phyloP scores from a whole-genome alignment of 176 grass and related monocot species.

The Oryza officinalis region DNA sequence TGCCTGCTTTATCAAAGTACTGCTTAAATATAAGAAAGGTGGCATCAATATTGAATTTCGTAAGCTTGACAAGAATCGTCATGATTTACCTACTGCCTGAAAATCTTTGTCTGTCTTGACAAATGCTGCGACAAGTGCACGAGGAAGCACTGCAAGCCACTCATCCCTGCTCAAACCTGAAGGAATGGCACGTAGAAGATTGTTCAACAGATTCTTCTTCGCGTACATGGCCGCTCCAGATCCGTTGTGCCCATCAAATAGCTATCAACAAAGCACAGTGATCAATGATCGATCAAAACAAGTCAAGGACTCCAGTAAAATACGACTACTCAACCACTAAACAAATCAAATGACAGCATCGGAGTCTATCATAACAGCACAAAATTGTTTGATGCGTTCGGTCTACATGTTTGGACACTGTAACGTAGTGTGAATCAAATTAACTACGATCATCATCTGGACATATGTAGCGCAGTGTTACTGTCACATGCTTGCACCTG shows the following conservation, averaged over 20 bases:
- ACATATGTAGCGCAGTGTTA: conserved; percentile 4
- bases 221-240: conserved; percentile 85
- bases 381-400: not conserved
- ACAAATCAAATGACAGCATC: not conserved
- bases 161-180: conserved; percentile 75
- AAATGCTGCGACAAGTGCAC: conserved; percentile 83
- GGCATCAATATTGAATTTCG: not conserved
- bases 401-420: not conserved
- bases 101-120: conserved; percentile 98
- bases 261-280: conserved; percentile 45
- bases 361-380: not conserved
- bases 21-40: not conserved
- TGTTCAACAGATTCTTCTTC: conserved; percentile 78
- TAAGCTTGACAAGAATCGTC: conserved; percentile 2
- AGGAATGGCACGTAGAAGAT: conserved; percentile 78
- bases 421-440: not conserved
- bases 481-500: not conserved
- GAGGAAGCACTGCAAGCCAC: conserved; percentile 90
- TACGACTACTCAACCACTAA: not conserved
- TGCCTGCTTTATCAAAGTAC: not conserved
- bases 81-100: conserved; percentile 47
- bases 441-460: not conserved
- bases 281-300: not conserved
- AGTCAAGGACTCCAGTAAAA: not conserved
- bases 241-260: conserved; percentile 96